Evolutionary conservation across 2,329 filamentous ascomycete species (phyloP).

Genomic region (Raffaelea arxii): DNA sequence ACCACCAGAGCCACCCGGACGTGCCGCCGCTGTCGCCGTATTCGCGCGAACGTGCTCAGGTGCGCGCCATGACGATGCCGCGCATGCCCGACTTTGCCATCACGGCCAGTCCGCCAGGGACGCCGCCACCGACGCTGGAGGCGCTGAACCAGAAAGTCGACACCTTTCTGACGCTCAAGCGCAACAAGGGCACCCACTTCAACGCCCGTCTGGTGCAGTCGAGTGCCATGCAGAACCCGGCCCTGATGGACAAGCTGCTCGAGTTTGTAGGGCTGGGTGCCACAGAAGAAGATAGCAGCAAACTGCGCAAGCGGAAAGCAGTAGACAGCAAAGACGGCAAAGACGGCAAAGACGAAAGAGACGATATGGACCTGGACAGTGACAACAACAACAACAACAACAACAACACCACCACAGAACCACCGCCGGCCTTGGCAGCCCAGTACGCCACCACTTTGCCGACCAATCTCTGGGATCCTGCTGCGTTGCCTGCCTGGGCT

Average conservation of each 20-base stretch:
- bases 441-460: slow-evolving; percentile 59
- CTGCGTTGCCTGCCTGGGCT: slow-evolving; percentile 44
- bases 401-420: too few species aligned
- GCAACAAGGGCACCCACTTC: slow-evolving; percentile 63
- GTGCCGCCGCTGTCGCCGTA: slow-evolving; percentile 50
- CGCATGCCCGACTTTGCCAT: slow-evolving; percentile 63
- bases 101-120: slow-evolving; percentile 60
- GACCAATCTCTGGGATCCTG: slow-evolving; percentile 47
- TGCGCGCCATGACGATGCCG: slow-evolving; percentile 67
- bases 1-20: slow-evolving; percentile 12
- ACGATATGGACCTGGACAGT: not conserved
- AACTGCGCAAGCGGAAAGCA: slow-evolving; percentile 7
- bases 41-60: slow-evolving; percentile 49
- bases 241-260: slow-evolving; percentile 62
- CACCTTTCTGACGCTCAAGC: slow-evolving; percentile 66
- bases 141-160: slow-evolving; percentile 56
- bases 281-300: not conserved
- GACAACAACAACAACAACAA: not conserved
- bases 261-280: slow-evolving; percentile 47
- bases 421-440: slow-evolving; percentile 24
- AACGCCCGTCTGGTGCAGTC: slow-evolving; percentile 63
- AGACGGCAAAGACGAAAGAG: not conserved
- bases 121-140: slow-evolving; percentile 32
- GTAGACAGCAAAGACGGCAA: slow-evolving; percentile 1
- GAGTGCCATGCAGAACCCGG: slow-evolving; percentile 60